Evolutionary conservation across 192 early-diverging fungal genomes (phyloP).

Genomic region (Dispira simplex): DNA sequence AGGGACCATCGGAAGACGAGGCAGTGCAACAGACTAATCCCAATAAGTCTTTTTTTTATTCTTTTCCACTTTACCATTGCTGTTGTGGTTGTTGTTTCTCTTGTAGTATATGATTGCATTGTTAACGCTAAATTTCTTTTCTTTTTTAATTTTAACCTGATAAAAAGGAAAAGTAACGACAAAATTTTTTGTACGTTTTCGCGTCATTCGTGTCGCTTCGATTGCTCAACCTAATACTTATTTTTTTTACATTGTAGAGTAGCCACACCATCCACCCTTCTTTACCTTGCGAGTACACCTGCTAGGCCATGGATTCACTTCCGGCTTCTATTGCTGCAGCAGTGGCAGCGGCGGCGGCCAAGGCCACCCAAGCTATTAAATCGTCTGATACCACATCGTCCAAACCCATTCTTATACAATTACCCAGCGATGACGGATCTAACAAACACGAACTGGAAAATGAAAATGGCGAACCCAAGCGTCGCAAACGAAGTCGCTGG

Average conservation of each 20-base stretch:
- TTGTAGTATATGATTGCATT: too few relatives aligned
- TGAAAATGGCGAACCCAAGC: conserved; percentile 27
- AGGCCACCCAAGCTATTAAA: not conserved
- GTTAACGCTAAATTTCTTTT: too few relatives aligned
- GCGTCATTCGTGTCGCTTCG: not conserved
- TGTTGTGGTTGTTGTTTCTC: too few relatives aligned
- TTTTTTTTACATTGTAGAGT: not conserved
- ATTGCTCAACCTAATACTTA: not conserved
- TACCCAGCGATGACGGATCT: not conserved
- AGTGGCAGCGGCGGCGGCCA: conserved; percentile 1
- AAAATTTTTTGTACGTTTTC: not conserved
- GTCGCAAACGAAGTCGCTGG: conserved; percentile 81
- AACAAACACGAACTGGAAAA: too few relatives aligned
- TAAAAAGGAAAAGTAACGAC: not conserved
- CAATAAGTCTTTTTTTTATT: too few relatives aligned
- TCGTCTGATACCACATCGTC: not conserved
- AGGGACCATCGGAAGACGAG: too few relatives aligned
- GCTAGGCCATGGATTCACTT: not conserved
- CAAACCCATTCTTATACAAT: not conserved
- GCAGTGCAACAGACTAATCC: too few relatives aligned
- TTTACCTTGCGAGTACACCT: not conserved
- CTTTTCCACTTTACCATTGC: too few relatives aligned
- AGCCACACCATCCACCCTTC: not conserved
- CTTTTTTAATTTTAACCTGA: too few relatives aligned
- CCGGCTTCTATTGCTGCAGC: conserved; percentile 5